Conservation (phyloP, 768 basidiomycete species). For the Termitomyces bulborhizus region DNA sequence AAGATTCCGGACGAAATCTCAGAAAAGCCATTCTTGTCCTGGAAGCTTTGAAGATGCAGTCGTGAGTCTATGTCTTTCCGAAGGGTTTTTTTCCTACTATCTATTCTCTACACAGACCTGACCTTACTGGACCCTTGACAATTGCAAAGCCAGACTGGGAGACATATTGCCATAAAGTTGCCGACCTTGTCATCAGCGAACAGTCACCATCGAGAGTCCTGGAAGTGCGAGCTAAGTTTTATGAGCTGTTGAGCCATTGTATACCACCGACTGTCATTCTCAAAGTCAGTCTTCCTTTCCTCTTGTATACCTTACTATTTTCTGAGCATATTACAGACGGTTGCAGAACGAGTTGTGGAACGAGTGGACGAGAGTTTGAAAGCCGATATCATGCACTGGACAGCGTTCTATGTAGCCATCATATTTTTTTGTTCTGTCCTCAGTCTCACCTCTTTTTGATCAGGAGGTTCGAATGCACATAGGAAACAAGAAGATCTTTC, state of each 20-base stretch:
- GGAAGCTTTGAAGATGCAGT: slow-evolving; percentile 96
- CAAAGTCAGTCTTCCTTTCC: slow-evolving; percentile 50
- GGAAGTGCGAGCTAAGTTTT: slow-evolving; percentile 89
- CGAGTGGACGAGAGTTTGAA: slow-evolving; percentile 87
- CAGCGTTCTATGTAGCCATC: slow-evolving; percentile 76
- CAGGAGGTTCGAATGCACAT: slow-evolving; percentile 96
- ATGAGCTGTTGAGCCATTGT: slow-evolving; percentile 94
- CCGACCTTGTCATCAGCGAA: slow-evolving; percentile 82
- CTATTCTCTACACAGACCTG: slow-evolving; percentile 46
- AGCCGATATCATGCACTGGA: slow-evolving; percentile 96
- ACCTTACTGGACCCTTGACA: slow-evolving; percentile 67
- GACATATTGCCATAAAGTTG: slow-evolving; percentile 89
- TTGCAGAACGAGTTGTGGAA: slow-evolving; percentile 83
- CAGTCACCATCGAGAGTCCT: slow-evolving; percentile 87
- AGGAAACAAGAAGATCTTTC: slow-evolving; percentile 85
- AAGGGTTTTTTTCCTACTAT: background rate
- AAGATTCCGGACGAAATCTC: slow-evolving; percentile 83
- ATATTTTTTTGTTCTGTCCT: background rate
- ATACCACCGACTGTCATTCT: slow-evolving; percentile 90
- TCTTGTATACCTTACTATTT: background rate
- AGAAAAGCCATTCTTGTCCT: slow-evolving; percentile 92
- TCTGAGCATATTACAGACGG: slow-evolving; percentile 49
- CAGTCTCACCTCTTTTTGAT: background rate
- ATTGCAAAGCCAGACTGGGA: slow-evolving; percentile 99
- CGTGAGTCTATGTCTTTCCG: slow-evolving; percentile 41